Evolutionary conservation across 768 basidiomycete species (phyloP).

Genomic region (Floccularia luteovirens): DNA sequence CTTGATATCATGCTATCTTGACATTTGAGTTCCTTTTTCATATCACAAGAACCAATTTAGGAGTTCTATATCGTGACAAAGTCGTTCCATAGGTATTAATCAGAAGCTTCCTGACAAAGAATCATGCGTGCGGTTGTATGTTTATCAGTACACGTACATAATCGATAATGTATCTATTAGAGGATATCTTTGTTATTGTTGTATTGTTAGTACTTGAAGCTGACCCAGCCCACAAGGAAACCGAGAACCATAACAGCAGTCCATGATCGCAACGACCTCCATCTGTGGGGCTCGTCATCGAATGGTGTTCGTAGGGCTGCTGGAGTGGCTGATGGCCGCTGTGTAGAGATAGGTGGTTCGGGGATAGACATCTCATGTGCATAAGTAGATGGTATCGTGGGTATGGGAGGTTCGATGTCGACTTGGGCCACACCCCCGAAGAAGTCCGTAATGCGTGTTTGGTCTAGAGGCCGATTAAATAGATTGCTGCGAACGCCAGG

Average conservation of each 20-base stretch:
- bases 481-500: conserved; percentile 86
- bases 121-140: too few relatives aligned
- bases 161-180: too few relatives aligned
- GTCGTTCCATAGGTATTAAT: too few relatives aligned
- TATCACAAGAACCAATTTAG: too few relatives aligned
- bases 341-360: not conserved
- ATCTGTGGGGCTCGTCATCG: conserved; percentile 1
- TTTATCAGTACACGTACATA: too few relatives aligned
- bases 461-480: conserved; percentile 58
- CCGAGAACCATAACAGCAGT: conserved; percentile 17
- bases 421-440: conserved; percentile 85
- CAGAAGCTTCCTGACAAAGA: too few relatives aligned
- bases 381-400: not conserved
- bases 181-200: too few relatives aligned
- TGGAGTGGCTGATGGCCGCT: not conserved
- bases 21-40: too few relatives aligned
- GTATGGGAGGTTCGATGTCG: conserved; percentile 36
- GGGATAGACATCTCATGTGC: not conserved
- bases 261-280: conserved; percentile 20
- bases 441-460: conserved; percentile 72
- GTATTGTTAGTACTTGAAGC: conserved; percentile 5
- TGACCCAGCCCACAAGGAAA: conserved; percentile 21
- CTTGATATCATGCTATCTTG: too few relatives aligned
- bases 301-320: not conserved
- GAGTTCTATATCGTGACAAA: too few relatives aligned